Evolutionary conservation across 2,329 filamentous ascomycete genomes (phyloP).

Genomic region (Fusarium tupiense): DNA sequence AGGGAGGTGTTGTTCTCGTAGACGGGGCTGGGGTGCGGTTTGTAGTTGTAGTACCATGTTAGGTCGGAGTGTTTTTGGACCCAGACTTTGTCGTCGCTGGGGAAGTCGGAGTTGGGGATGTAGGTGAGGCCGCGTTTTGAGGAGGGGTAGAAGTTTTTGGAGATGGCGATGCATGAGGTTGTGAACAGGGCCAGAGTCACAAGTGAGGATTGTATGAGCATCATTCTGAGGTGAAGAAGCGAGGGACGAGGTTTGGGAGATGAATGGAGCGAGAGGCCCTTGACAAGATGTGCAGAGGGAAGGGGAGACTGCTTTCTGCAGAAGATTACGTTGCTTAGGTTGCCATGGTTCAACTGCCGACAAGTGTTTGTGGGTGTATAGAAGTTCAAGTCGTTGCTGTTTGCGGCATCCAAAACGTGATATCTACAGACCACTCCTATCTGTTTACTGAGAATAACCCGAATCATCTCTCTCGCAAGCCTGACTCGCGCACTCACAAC

Average conservation of each 20-base stretch:
- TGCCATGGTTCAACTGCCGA: too few species aligned
- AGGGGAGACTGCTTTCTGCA: too few species aligned
- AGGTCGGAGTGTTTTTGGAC: neutral
- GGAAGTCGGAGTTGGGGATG: neutral
- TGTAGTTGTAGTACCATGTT: neutral
- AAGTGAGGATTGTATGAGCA: neutral
- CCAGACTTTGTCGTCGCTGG: neutral
- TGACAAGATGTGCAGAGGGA: too few species aligned
- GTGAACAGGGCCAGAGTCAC: neutral
- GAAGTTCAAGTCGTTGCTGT: neutral
- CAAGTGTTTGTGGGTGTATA: neutral
- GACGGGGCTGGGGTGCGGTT: neutral
- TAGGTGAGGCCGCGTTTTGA: neutral
- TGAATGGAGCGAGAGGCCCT: fast-evolving
- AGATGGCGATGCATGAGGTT: neutral
- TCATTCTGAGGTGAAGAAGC: fast-evolving
- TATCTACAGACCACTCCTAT: neutral
- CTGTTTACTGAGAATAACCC: too few species aligned
- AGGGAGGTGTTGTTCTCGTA: neutral
- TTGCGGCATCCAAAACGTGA: neutral
- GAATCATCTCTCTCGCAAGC: neutral
- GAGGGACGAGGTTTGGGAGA: neutral
- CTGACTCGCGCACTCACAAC: neutral
- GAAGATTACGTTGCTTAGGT: too few species aligned
- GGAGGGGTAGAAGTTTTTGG: neutral